Conservation (phyloP, 768 basidiomycete genomes). For the Termitomyces sp. region DNA sequence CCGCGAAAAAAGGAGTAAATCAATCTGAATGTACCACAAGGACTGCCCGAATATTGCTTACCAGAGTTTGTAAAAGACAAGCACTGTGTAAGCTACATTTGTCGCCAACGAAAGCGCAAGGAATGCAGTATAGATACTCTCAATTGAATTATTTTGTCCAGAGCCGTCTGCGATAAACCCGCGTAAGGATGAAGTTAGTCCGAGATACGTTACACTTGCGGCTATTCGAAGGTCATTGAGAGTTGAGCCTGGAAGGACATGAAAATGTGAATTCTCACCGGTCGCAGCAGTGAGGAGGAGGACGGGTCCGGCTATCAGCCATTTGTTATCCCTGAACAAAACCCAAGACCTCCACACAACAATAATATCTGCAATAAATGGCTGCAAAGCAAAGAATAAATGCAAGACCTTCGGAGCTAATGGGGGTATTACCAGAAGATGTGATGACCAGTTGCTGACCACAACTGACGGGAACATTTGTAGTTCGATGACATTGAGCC, state of each 20-base stretch:
- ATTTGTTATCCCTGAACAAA: too few species aligned
- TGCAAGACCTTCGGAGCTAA: too few species aligned
- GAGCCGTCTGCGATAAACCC: neutral
- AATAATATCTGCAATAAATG: too few species aligned
- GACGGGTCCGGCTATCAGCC: too few species aligned
- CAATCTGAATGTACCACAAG: neutral
- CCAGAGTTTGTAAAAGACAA: neutral
- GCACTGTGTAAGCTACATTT: neutral
- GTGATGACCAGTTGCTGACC: slow-evolving; percentile 1
- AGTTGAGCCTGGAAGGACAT: too few species aligned
- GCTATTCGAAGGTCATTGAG: too few species aligned
- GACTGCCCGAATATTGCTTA: neutral
- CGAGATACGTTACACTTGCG: slow-evolving; percentile 4
- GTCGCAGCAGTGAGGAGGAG: too few species aligned
- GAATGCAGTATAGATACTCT: neutral
- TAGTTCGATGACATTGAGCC: neutral
- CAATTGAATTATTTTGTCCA: neutral
- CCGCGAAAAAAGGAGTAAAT: neutral
- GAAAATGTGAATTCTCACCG: too few species aligned
- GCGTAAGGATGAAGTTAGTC: neutral
- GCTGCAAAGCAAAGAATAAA: too few species aligned
- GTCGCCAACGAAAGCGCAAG: slow-evolving; percentile 3
- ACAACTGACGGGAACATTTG: neutral
- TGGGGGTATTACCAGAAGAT: too few species aligned
- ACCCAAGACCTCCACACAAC: too few species aligned